phyloP scores from a whole-genome alignment of 495 filamentous ascomycete genomes.

The Extremus antarcticus region DNA sequence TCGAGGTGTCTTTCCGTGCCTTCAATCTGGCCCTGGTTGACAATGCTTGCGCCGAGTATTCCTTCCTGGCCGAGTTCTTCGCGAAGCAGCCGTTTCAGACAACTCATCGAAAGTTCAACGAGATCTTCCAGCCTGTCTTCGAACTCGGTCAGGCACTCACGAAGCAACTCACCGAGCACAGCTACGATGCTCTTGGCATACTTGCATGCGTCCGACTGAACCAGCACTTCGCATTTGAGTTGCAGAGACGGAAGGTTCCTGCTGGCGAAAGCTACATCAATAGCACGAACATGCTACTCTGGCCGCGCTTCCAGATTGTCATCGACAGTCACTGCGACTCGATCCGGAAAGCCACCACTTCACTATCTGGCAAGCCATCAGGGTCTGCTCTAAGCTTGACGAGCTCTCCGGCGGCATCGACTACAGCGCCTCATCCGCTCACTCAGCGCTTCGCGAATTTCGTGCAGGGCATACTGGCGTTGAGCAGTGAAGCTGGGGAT shows the following conservation, averaged over 20 bases:
- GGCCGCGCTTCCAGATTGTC: constrained; percentile 87
- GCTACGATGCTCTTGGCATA: constrained; percentile 73
- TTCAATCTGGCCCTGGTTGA: constrained; percentile 91
- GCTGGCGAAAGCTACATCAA: constrained; percentile 87
- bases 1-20: constrained; percentile 80
- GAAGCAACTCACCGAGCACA: constrained; percentile 56
- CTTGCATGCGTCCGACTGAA: constrained; percentile 87
- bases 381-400: constrained; percentile 46
- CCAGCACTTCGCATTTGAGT: constrained; percentile 83
- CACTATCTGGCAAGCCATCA: constrained; percentile 41
- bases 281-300: constrained; percentile 86
- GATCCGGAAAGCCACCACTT: constrained; percentile 49
- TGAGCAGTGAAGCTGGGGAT: constrained; percentile 80
- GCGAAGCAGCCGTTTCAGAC: constrained; percentile 43
- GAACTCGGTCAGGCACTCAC: constrained; percentile 65
- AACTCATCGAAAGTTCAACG: constrained; percentile 58
- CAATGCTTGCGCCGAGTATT: constrained; percentile 90
- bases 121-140: constrained; percentile 80
- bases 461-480: constrained; percentile 66
- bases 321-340: constrained; percentile 91
- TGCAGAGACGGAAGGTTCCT: constrained; percentile 82
- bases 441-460: constrained; percentile 91
- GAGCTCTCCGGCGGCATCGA: constrained; percentile 48
- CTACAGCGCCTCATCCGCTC: constrained; percentile 78
- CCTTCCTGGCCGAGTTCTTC: constrained; percentile 87